Evolutionary conservation across 371 early-diverging fungal species (phyloP), one percentile per base, ranked within the genome.

Genomic region (Apophysomyces elegans): DNA sequence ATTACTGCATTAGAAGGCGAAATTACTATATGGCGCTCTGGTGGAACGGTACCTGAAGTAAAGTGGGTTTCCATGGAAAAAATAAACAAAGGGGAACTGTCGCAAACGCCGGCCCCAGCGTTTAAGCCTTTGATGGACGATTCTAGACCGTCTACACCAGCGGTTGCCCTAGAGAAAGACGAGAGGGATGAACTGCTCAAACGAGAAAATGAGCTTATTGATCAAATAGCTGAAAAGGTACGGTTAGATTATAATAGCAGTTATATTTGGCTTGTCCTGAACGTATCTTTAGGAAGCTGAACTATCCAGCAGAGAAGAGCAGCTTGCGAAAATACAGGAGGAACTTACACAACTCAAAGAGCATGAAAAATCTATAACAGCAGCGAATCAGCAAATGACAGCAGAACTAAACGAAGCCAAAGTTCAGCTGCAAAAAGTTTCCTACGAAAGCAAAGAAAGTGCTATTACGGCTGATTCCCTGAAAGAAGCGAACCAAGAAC

Each of bases 101-200:
- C 78, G 21, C 58, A 68, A 38, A 58, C 70, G 16, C 61, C 72
- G 56, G 62, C 78, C 35, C 84, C 84, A 37, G 77, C 81, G 7
- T 80, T 85, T 4, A 70, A 79, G 50, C 80, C 80, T n/a, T 56
- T 69, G 26, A 65, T 62, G 12, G 72, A 73, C 18, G 60, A 61
- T 41, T 63, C 63, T 12, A 83, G 94, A 18, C 88, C 94, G 4
- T 79, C 86, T 0, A 94, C 95, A 7, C 94, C 95, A 8, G 88
- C 86, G 0, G 82, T 88, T 21, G 84, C 78, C 5, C 78, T 96
- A 36, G 86, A 86, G 56, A 85, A 91, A 41, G 96, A 96, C 70
- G 96, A 96, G 73, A 85, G 94, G 39, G 96, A 97, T 56, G 96
- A 94, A 62, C 95, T 96, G 66, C 64, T 95, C 77, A 85, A 86